phyloP scores from a whole-genome alignment of 2,329 filamentous ascomycete species.

The Metarhizium robertsii region DNA sequence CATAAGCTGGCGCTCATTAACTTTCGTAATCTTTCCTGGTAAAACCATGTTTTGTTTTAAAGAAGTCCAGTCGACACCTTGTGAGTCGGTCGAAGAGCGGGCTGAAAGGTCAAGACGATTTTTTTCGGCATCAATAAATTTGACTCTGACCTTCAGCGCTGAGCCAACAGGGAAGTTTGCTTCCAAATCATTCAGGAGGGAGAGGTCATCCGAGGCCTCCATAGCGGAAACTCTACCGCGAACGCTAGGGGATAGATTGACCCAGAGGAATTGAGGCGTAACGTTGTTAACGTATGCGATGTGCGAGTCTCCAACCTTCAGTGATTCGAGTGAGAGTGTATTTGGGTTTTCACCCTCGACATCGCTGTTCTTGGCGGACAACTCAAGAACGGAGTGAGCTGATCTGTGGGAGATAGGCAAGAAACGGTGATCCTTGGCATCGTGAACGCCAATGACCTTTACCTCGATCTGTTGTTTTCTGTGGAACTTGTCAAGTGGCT shows the following conservation, averaged over 20 bases:
- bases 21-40: constrained; percentile 74
- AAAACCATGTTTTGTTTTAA: constrained; percentile 73
- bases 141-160: constrained; percentile 71
- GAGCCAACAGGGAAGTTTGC: constrained; percentile 85
- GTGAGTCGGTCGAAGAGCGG: constrained; percentile 41
- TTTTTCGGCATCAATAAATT: constrained; percentile 60
- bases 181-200: constrained; percentile 64
- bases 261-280: constrained; percentile 71
- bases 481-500: constrained; percentile 65
- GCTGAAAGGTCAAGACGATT: constrained; percentile 79
- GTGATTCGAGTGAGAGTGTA: constrained; percentile 59
- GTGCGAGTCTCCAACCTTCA: constrained; percentile 62
- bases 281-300: constrained; percentile 90
- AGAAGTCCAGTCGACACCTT: constrained; percentile 55
- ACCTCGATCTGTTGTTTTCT: constrained; percentile 63
- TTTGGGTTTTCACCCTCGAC: constrained; percentile 34
- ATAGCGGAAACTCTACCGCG: constrained; percentile 74
- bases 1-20: constrained; percentile 73
- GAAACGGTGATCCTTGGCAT: constrained; percentile 83
- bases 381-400: constrained; percentile 74
- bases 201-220: constrained; percentile 81
- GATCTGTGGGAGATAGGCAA: constrained; percentile 82
- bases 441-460: constrained; percentile 77
- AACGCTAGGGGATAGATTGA: constrained; percentile 80
- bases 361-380: constrained; percentile 70